These are phyloP conservation scores for Cajanus cajan DNA, from an alignment of 306 rosid species.

Conservation along the genomic window DNA sequence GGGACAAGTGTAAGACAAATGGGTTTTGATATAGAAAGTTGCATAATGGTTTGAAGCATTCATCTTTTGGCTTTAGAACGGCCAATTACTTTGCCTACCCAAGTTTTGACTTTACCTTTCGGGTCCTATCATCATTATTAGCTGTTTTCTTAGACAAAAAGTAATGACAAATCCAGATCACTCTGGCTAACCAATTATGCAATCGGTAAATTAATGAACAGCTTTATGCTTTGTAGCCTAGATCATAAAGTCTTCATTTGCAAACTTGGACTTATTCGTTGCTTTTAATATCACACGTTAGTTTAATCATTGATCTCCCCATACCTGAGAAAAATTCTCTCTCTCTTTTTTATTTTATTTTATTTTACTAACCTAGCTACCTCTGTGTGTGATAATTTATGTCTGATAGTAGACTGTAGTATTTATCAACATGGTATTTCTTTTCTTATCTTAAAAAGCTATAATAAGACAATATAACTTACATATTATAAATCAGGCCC, in stretches of 20 bases:
- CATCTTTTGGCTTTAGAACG: conserved; percentile 33
- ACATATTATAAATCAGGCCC: background rate
- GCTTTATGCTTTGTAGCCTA: conserved; percentile 25
- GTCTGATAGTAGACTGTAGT: too few species aligned
- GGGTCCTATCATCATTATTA: conserved; percentile 44
- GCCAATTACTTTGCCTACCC: conserved; percentile 39
- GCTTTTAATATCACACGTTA: conserved; percentile 23
- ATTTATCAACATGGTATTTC: background rate
- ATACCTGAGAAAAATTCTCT: background rate
- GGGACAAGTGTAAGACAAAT: conserved; percentile 35
- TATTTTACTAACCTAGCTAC: background rate
- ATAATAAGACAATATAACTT: background rate
- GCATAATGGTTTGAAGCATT: conserved; percentile 34
- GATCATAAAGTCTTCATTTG: conserved; percentile 8
- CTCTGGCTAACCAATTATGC: conserved; percentile 46
- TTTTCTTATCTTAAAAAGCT: background rate
- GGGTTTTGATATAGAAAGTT: conserved; percentile 2
- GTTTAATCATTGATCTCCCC: conserved; percentile 35
- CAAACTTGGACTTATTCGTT: conserved; percentile 29
- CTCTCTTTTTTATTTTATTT: too few species aligned
- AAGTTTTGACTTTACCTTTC: conserved; percentile 46
- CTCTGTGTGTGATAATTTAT: too few species aligned
- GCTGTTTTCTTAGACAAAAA: conserved; percentile 48
- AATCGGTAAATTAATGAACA: conserved; percentile 32
- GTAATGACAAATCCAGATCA: conserved; percentile 44